Conservation (phyloP, 306 rosid genomes). For the Dalbergia cochinchinensis region DNA sequence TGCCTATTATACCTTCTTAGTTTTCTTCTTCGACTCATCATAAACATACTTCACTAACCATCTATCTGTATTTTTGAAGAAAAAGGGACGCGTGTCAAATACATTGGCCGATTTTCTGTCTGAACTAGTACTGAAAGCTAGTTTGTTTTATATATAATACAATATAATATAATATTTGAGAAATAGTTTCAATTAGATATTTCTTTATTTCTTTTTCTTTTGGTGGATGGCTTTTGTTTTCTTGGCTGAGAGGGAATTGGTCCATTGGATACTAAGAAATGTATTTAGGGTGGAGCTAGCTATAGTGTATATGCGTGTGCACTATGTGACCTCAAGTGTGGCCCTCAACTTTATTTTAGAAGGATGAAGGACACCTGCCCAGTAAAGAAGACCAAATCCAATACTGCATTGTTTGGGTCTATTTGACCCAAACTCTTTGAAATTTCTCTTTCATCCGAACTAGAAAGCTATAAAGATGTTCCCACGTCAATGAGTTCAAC, state of each 20-base stretch:
- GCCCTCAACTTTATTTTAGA: too few species aligned
- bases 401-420: slow-evolving; percentile 48
- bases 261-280: slow-evolving; percentile 26
- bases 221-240: slow-evolving; percentile 20
- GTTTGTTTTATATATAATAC: background rate
- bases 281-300: slow-evolving; percentile 25
- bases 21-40: background rate
- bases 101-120: background rate
- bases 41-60: background rate
- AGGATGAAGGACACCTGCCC: background rate
- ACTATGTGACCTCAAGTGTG: background rate
- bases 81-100: slow-evolving; percentile 31
- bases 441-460: slow-evolving; percentile 51
- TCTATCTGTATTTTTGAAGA: slow-evolving; percentile 33
- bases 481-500: slow-evolving; percentile 61
- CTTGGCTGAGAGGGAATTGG: slow-evolving; percentile 26
- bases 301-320: slow-evolving; percentile 29
- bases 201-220: slow-evolving; percentile 9
- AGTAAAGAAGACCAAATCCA: slow-evolving; percentile 45
- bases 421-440: slow-evolving; percentile 38
- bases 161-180: slow-evolving; percentile 34
- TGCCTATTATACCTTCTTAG: background rate
- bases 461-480: slow-evolving; percentile 52
- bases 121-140: slow-evolving; percentile 25
- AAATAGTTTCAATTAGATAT: background rate